Evolutionary conservation across 495 filamentous ascomycete genomes (phyloP).

Genomic region (Umbilicaria muhlenbergii): DNA sequence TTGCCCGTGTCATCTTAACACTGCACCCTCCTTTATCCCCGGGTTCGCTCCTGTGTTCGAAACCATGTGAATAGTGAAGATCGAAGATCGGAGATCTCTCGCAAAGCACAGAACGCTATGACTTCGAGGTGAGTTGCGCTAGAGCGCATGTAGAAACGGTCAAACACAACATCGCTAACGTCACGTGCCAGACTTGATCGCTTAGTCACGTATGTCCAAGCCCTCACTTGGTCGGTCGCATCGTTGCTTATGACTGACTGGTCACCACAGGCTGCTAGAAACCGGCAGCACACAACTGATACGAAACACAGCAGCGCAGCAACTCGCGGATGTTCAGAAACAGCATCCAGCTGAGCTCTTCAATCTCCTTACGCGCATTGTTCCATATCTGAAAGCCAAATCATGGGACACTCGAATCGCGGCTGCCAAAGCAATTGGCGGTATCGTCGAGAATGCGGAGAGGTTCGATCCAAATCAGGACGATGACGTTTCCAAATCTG

Average conservation of each 20-base stretch:
- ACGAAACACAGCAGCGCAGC: slow-evolving; percentile 87
- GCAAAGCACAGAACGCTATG: slow-evolving; percentile 28
- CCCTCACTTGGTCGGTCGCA: background rate
- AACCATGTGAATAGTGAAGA: slow-evolving; percentile 8
- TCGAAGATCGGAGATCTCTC: background rate
- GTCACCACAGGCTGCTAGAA: slow-evolving; percentile 61
- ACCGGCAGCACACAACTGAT: slow-evolving; percentile 90
- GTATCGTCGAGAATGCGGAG: slow-evolving; percentile 80
- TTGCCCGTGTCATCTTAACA: background rate
- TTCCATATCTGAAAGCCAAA: slow-evolving; percentile 81
- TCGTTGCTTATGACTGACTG: slow-evolving; percentile 18
- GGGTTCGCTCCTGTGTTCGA: slow-evolving; percentile 8
- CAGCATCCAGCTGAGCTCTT: slow-evolving; percentile 94
- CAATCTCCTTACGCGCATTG: slow-evolving; percentile 87
- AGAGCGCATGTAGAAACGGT: background rate
- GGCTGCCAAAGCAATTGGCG: slow-evolving; percentile 79
- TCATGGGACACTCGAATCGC: slow-evolving; percentile 92
- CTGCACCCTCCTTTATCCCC: background rate
- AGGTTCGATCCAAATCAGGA: slow-evolving; percentile 73
- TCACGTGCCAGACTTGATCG: slow-evolving; percentile 56
- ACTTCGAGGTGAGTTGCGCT: slow-evolving; percentile 33
- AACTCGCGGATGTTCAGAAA: slow-evolving; percentile 93
- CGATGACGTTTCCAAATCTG: slow-evolving; percentile 39
- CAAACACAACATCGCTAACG: no score
- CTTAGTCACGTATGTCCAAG: slow-evolving; percentile 67